phyloP scores from a whole-genome alignment of 331 rosid genomes.

The Malus hybrid region DNA sequence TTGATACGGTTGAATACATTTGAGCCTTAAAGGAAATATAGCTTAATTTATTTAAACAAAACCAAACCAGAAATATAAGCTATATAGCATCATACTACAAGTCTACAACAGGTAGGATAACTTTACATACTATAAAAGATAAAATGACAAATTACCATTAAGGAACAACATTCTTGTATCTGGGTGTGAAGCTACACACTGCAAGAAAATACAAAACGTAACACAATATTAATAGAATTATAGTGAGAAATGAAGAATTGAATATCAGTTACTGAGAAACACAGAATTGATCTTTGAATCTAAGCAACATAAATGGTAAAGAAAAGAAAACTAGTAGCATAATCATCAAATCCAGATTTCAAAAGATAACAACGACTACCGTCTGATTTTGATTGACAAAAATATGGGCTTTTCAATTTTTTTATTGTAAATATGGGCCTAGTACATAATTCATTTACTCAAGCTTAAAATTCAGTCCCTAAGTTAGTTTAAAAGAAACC shows the following conservation, averaged over 20 bases:
- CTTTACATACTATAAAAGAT: slow-evolving; percentile 4
- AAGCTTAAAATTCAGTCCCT: background rate
- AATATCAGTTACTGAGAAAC: background rate
- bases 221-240: background rate
- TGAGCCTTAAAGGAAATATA: background rate
- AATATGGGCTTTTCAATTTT: background rate
- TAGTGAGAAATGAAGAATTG: background rate
- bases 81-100: background rate
- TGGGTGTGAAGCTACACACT: slow-evolving; percentile 94
- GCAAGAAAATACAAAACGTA: slow-evolving; percentile 12
- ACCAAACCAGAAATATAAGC: background rate
- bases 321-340: background rate
- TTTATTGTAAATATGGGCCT: background rate
- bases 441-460: background rate
- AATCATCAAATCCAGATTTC: slow-evolving; percentile 1
- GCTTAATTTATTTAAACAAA: too few relatives aligned
- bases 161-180: slow-evolving; percentile 77
- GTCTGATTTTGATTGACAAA: background rate
- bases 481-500: background rate
- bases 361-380: background rate
- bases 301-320: background rate
- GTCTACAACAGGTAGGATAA: background rate
- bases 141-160: slow-evolving; percentile 45
- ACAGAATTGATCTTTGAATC: background rate
- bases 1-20: too few relatives aligned